Evolutionary conservation across 2,329 filamentous ascomycete genomes (phyloP), one percentile per base, ranked within the genome.

Genomic region (Shiraia bambusicola): DNA sequence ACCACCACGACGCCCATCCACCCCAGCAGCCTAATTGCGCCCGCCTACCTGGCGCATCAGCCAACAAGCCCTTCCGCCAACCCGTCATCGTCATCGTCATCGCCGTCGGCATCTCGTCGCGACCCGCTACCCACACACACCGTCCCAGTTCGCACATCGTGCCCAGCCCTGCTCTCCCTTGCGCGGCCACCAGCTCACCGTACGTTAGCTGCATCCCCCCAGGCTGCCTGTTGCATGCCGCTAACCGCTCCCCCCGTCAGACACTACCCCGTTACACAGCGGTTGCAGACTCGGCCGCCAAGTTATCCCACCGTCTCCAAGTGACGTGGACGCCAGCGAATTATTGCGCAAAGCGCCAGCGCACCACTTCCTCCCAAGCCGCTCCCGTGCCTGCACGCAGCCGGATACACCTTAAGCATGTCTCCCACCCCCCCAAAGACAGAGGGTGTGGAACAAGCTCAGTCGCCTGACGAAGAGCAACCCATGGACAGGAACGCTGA

Each of bases 351-450:
- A 49, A 42, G 51, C 54, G 64, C 63, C 66, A 69, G 60, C 67
- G 63, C 66, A 69, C 65, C 65, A 76, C 76, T 76, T 79, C 81
- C 45, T 51, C 55, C 55, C 40, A 52, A 50, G 59, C 56, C 19
- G 19, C 19, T 22, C 19, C 19, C 19, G 19, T 22, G 19, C 19
- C 19, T 22, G 19, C 19, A 22, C 19, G 19, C 19, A 8, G 19
- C 19, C 19, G 19, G 54, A 49, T 51, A 54, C 49, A 45, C 56
- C 58, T 58, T 54, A 53, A 61, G 80, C 76, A 87, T 96, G 91
- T 95, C 91, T 79, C 87, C 89, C 82, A 90, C 72, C 66, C 88
- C 90, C 79, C 84, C 88, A 69, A 93, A 94, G 81, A 89, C 86
- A 67, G 75, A 76, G 66, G 82, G 94, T 78, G 87, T 90, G 80